Evolutionary conservation across 306 rosid genomes (phyloP), one percentile per base, ranked within the genome.

Genomic region (Cucurbita moschata): DNA sequence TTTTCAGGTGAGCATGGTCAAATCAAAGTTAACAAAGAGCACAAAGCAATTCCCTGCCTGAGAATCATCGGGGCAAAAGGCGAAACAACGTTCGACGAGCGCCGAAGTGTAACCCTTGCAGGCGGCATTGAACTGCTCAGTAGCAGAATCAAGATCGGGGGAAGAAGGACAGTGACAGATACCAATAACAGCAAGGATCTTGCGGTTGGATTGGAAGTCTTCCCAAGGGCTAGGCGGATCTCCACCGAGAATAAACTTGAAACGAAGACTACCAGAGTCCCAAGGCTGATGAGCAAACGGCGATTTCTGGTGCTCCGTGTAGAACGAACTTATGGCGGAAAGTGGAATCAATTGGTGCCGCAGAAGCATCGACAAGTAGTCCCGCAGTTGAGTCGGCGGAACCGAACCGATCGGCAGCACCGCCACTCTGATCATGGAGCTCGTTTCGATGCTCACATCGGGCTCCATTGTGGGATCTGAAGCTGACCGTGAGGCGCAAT

Each of bases 121-220:
- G 66, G 83, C 84, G 46, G 43, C 53, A 12, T 77, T 62, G 75
- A 94, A 94, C 13, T 56, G 84, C 1, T 89, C 91, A 16, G 84
- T 58, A 6, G 83, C 85, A n/a, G 64, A 74, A 43, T 80, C 83
- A 39, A 94, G 96, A 91, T 91, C 96, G 1, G 90, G 91, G 11
- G 96, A 91, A 49, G 99, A 91, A 67, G 99, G 97, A 62, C 97
- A 94, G 71, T 94, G 99, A 70, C 92, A 88, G 80, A 94, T 79
- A 66, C 97, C 99, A 57, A 94, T 74, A 51, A 84, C 79, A 37
- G 95, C 96, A 43, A 94, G 91, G 81, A 87, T 89, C 84, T 91
- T 94, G 8, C 97, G 96, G 68, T 88, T 85, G 46, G 97, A 89
- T 71, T 94, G 97, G 69, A 94, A 94, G 76, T 94, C 99, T 77